Conservation (phyloP, 768 basidiomycete genomes). For the Trametes gibbosa region DNA sequence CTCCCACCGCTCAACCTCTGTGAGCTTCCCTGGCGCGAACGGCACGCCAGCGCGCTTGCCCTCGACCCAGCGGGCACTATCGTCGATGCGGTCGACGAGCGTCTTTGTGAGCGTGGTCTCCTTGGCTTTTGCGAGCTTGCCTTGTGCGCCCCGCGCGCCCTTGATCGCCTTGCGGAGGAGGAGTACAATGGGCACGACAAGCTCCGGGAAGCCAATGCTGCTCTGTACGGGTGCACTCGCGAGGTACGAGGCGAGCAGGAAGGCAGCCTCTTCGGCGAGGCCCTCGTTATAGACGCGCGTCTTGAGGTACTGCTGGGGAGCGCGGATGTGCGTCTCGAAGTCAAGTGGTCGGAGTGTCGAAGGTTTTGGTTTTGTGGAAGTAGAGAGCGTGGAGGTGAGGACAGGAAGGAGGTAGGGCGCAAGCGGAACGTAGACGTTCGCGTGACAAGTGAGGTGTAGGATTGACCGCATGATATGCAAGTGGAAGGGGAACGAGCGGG, state of each 20-base stretch:
- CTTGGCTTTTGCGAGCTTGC: constrained; percentile 39
- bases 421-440: constrained; percentile 83
- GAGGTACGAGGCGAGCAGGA: constrained; percentile 81
- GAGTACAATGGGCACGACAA: constrained; percentile 74
- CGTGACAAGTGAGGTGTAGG: constrained; percentile 80
- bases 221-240: constrained; percentile 66
- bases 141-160: constrained; percentile 38
- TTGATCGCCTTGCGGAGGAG: constrained; percentile 76
- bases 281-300: constrained; percentile 85
- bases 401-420: constrained; percentile 86
- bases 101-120: constrained; percentile 65
- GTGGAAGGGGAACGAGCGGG: constrained; percentile 93
- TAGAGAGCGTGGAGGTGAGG: constrained; percentile 68
- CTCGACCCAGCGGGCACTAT: constrained; percentile 78
- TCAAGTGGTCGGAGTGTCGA: constrained; percentile 88
- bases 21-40: constrained; percentile 72
- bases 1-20: constrained; percentile 76
- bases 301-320: constrained; percentile 83
- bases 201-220: constrained; percentile 92
- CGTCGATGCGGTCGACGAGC: constrained; percentile 85
- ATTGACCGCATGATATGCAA: constrained; percentile 89
- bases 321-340: constrained; percentile 81
- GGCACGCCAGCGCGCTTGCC: constrained; percentile 61
- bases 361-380: constrained; percentile 71
- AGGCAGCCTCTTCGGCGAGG: constrained; percentile 77